Evolutionary conservation across 2,329 filamentous ascomycete species (phyloP), one percentile per base, ranked within the genome.

Genomic region (Aspergillus spinulosporus): DNA sequence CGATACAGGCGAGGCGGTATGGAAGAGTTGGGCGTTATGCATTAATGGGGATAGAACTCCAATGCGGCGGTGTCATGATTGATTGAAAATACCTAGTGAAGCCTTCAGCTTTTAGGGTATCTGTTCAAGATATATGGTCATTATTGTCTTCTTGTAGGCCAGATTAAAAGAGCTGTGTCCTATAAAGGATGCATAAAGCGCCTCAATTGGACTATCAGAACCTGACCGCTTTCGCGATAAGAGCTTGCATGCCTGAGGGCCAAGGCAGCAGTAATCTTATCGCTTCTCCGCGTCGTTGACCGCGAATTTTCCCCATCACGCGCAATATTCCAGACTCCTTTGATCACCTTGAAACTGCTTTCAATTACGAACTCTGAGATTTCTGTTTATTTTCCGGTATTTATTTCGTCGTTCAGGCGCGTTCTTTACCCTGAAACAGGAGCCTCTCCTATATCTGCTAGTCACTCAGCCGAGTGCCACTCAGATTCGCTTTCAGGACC

Each of bases 211-310:
- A 21, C 21, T 21, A 21, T 21, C 21, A 21, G 21, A 21, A 21
- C 21, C 21, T 21, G 21, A 57, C 55, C 55, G 55, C 55, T 46
- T 43, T 44, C 9, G 31, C 12, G 15, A 46, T 15, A 46, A 14
- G 14, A n/a, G 5, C 2, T 11, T 11, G 1, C 0, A 21, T 49
- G 54, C 54, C 54, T 49, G 44, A 57, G 32, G 9, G 12, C 7
- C 12, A 28, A 29, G 54, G 54, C 14, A 34, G 32, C 36, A n/a
- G 21, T 21, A 21, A 34, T 49, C 21, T 58, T 55, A 51, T 55
- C 52, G 44, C 44, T 46, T 46, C 52, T 58, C 56, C 56, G 56
- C 54, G 58, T 58, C 58, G 15, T 45, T 52, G 58, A 58, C 55
- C 45, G 49, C 49, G 50, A 48, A 48, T 55, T 48, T 51, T 54